Conservation (phyloP, 169 alveolate species). For the Cyclospora cayetanensis region DNA sequence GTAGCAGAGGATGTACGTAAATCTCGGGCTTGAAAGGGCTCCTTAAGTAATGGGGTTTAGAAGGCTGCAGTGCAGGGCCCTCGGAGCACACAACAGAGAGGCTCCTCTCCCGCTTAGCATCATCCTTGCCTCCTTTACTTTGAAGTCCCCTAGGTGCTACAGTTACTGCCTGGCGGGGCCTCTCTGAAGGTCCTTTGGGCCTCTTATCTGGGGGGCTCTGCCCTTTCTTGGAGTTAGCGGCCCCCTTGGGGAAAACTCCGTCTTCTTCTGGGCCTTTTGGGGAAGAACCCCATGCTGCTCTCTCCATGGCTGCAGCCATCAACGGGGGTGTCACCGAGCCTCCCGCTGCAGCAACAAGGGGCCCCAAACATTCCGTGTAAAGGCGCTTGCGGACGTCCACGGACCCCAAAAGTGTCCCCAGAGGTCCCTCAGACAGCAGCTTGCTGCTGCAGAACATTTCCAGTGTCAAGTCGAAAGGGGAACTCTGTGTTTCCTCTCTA, state of each 20-base stretch:
- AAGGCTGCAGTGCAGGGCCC: neutral
- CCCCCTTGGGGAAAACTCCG: neutral
- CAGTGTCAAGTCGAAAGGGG: neutral
- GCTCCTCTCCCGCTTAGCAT: neutral
- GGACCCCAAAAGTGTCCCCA: neutral
- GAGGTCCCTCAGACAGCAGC: slow-evolving; percentile 7
- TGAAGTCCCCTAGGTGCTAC: neutral
- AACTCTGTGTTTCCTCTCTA: neutral
- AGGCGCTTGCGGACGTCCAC: neutral
- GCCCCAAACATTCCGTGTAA: neutral
- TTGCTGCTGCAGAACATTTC: neutral
- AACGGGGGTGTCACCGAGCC: neutral
- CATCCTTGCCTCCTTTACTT: neutral
- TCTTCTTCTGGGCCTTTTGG: neutral
- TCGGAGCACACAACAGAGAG: neutral
- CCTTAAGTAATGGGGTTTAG: neutral
- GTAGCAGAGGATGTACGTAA: neutral
- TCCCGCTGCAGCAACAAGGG: slow-evolving; percentile 12
- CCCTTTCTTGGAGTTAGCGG: neutral
- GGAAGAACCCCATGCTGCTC: neutral
- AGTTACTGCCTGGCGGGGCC: neutral
- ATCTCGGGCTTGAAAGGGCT: neutral
- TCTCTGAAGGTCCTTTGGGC: neutral
- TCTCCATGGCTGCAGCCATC: neutral
- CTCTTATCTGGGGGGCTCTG: neutral